Evolutionary conservation across 2,329 filamentous ascomycete genomes (phyloP).

Genomic region (Laburnicola sp.): DNA sequence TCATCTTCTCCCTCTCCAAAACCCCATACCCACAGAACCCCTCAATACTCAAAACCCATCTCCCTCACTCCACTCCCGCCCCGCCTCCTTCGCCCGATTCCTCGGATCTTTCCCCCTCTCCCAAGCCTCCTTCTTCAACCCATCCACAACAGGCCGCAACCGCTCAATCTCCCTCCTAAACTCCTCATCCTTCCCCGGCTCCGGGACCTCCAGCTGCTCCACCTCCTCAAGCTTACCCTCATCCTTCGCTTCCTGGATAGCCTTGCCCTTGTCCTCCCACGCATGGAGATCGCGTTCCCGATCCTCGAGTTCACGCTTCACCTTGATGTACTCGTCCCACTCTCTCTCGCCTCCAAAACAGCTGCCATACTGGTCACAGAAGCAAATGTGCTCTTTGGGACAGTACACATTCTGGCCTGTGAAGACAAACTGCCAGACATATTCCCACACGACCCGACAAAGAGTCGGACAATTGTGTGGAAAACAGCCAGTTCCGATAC

Average conservation of each 20-base stretch:
- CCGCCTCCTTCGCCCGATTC: conserved; percentile 56
- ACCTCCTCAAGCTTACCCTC: conserved; percentile 42
- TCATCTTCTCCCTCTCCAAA: too few relatives aligned
- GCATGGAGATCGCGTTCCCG: conserved; percentile 47
- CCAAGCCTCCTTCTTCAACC: conserved; percentile 50
- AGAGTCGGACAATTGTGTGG: conserved; percentile 59
- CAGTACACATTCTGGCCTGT: conserved; percentile 55
- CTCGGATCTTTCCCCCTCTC: conserved; percentile 56
- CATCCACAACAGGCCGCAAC: conserved; percentile 49
- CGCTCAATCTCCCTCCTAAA: conserved; percentile 51
- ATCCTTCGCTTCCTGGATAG: conserved; percentile 40
- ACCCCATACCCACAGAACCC: not conserved
- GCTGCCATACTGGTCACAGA: conserved; percentile 65
- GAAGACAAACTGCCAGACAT: conserved; percentile 67
- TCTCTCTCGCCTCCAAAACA: conserved; percentile 59
- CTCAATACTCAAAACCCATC: conserved; percentile 55
- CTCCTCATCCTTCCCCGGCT: conserved; percentile 49
- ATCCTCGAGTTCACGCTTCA: conserved; percentile 49
- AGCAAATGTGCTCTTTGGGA: conserved; percentile 60
- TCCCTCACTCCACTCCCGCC: conserved; percentile 58
- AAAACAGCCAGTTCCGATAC: conserved; percentile 63
- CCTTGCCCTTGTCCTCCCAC: conserved; percentile 48
- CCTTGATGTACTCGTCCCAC: conserved; percentile 54
- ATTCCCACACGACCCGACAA: conserved; percentile 64
- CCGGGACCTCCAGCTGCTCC: conserved; percentile 41